A percentile compares a stretch with the other conserved stretches of the same genome.
phyloP scores from a whole-genome alignment of 345 rosid species.

The Pugionium cornutum region DNA sequence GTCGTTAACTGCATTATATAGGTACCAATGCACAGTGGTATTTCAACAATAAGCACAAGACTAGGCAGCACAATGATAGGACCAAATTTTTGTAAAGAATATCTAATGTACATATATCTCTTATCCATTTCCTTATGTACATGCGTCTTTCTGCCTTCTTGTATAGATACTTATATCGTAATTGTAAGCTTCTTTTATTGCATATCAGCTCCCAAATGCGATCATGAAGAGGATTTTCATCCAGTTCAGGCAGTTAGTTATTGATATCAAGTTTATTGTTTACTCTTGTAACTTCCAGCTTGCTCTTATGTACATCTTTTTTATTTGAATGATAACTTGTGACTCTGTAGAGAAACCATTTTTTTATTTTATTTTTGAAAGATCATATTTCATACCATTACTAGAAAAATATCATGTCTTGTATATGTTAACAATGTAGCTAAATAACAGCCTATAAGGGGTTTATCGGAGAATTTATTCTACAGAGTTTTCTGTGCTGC shows the following conservation, averaged over 20 bases:
- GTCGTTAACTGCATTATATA: constrained; percentile 31
- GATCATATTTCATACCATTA: constrained; percentile 12
- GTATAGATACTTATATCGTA: constrained; percentile 24
- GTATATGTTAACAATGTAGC: constrained; percentile 18
- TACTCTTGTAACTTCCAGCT: constrained; percentile 7
- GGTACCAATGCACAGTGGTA: constrained; percentile 46
- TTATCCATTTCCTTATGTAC: background rate
- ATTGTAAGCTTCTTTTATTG: constrained; percentile 24
- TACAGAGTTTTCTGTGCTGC: background rate
- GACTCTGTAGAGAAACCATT: background rate
- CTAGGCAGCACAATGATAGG: constrained; percentile 42
- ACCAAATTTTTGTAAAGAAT: constrained; percentile 38
- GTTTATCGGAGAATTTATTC: background rate
- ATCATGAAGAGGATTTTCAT: constrained; percentile 65
- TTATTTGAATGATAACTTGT: constrained; percentile 5
- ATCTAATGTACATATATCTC: constrained; percentile 40
- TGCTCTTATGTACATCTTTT: constrained; percentile 4
- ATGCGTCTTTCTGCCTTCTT: constrained; percentile 7
- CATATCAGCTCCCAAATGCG: constrained; percentile 54
- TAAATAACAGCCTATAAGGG: background rate
- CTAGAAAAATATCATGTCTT: background rate
- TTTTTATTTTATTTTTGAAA: background rate
- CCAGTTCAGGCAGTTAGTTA: constrained; percentile 61
- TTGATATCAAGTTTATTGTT: background rate
- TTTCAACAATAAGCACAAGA: constrained; percentile 43